Base-by-base conservation (phyloP, 2,329 filamentous ascomycete genomes). In the Mycosphaerelloides madeirae region DNA sequence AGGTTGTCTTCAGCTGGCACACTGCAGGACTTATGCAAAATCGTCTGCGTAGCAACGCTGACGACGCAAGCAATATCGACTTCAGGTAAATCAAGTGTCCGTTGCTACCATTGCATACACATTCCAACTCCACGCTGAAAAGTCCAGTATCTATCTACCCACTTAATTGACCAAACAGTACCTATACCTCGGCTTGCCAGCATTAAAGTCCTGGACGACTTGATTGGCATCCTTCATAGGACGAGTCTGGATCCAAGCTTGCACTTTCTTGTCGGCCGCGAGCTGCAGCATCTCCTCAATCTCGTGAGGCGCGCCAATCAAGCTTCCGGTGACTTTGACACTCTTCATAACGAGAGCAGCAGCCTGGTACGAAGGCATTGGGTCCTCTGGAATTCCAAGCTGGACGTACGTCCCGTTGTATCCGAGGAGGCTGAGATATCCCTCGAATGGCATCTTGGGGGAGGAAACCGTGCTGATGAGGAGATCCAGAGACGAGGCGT, bases 381-480 rank as follows among this genome's bases (percentile, higher is more conserved):
- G 65, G 25, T 70, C 65, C 56, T 87, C 84, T 0, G 84, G 83
- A 1, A 76, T 76, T 25, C 82, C 83, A 36, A 87, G 72, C 64
- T 85, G 80, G 44, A 84, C 73, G 53, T 84, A 79, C 13, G 70
- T 70, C 6, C 83, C 82, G 36, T 78, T 72, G 16, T 72, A 65
- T 46, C 74, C 72, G 25, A 86, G 68, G 8, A 87, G 69, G 8
- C 32, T 13, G 12, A 44, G 67, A 64, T 85, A 87, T 37, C 76
- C 66, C 38, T 66, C 61, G 14, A 86, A 58, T 1, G 82, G 81
- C 80, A 87, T 83, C n/a, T 78, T 72, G 3, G 74, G 70, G 7
- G 65, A 68, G 2, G 76, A 78, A 8, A 80, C 73, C 1, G 79
- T 82, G 39, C 66, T 75, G 47, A 83, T 65, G 57, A 83, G 79